These are phyloP conservation scores for Cocos nucifera DNA, from an alignment of 176 grass and related monocot species.

Conservation along the genomic window DNA sequence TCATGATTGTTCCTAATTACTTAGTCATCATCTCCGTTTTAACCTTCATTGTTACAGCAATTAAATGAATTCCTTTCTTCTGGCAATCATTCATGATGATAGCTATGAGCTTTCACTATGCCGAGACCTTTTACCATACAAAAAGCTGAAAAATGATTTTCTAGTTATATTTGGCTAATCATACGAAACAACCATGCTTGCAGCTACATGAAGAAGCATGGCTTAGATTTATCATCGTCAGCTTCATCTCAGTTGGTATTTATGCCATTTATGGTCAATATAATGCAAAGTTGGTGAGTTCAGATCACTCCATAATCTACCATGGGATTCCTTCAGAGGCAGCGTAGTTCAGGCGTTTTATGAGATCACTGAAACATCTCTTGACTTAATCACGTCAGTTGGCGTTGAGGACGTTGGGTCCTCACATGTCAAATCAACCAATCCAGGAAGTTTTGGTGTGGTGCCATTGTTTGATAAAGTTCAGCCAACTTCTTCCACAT, in stretches of 20 bases:
- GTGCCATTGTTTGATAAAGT: too few species aligned
- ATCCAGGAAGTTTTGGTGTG: too few species aligned
- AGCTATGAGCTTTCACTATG: background rate
- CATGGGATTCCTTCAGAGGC: conserved; percentile 55
- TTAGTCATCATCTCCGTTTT: too few species aligned
- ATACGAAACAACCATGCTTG: background rate
- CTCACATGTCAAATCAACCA: too few species aligned
- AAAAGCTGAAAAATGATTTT: background rate
- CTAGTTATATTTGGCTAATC: too few species aligned
- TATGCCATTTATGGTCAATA: conserved; percentile 86
- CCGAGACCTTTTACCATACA: background rate
- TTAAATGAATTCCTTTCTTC: too few species aligned
- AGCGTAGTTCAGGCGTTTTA: conserved; percentile 17
- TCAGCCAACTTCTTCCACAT: too few species aligned
- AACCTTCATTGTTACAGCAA: too few species aligned
- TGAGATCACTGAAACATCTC: background rate
- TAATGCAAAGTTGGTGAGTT: conserved; percentile 33
- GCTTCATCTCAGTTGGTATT: conserved; percentile 41
- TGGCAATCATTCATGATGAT: too few species aligned
- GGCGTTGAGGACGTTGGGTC: too few species aligned
- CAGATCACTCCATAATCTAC: conserved; percentile 43
- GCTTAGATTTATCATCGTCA: conserved; percentile 85
- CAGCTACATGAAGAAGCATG: conserved; percentile 98
- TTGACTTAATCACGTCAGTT: too few species aligned
- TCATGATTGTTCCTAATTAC: too few species aligned